Evolutionary conservation across 768 basidiomycete genomes (phyloP), one percentile per base, ranked within the genome.

Genomic region (Tricholoma bakamatsutake): DNA sequence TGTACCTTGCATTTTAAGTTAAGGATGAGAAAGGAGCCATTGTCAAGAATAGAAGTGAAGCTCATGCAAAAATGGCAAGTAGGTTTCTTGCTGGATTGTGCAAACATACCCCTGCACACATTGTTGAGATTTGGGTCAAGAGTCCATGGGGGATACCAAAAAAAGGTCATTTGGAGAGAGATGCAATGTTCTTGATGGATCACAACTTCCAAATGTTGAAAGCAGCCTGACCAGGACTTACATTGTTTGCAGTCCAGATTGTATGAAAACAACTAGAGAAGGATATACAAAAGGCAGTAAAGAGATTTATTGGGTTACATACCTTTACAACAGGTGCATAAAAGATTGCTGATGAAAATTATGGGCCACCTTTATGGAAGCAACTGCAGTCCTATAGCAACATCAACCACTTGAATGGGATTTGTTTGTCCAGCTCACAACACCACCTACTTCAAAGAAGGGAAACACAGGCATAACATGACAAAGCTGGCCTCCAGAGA

Each of bases 221-320:
- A 18, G 31, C 53, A 31, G 57, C 59, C n/a, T 59, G 52, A 3
- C 53, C 64, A 40, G 59, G 59, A 12, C 11, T 67, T 3, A 61
- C 61, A 52, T 24, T 3, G 3, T 24, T 24, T 24, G 21, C 21
- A 24, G 21, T 24, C 21, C 21, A 24, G 1, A 24, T 63, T 13
- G 49, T 59, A 18, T 45, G 52, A 40, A 15, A 49, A 46, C 48
- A 56, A 50, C 60, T 65, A 4, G 21, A 56, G 21, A 27, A 45
- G 9, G 57, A 59, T 28, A 57, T 58, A 5, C 46, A 39, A 21
- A 46, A 33, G 17, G 59, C 54, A 10, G 59, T 61, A 0, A 46
- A 62, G 13, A 48, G 53, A 15, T 7, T 12, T 1, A 55, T 35
- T 24, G 62, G 55, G 12, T 48, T 46, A 51, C 55, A 54, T 47